Evolutionary conservation across 2,329 filamentous ascomycete genomes (phyloP).

Genomic region (Colletotrichum sublineola): DNA sequence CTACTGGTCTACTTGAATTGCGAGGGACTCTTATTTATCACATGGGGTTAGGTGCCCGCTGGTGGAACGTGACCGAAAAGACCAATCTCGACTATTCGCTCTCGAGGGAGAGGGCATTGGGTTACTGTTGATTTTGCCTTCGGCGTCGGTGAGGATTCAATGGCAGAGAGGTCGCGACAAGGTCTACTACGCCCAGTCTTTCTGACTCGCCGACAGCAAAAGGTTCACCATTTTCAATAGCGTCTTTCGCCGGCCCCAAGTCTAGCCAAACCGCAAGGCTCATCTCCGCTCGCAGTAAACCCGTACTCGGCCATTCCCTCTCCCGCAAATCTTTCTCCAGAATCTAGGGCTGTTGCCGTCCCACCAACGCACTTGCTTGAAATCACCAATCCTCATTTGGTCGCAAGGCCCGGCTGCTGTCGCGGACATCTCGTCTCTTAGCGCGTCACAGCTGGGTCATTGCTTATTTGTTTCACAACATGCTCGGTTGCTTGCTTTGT

Average conservation of each 20-base stretch:
- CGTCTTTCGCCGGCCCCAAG: not conserved
- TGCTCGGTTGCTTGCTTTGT: conserved; percentile 21
- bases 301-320: not conserved
- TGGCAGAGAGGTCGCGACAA: not conserved
- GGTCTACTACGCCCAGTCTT: not conserved
- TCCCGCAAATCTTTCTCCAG: not conserved
- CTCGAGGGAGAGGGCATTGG: too few species aligned
- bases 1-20: too few species aligned
- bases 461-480: conserved; percentile 27
- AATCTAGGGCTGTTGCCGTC: not conserved
- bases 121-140: not conserved
- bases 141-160: too few species aligned
- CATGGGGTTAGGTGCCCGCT: not conserved
- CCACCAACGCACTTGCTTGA: not conserved
- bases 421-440: not conserved
- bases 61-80: not conserved
- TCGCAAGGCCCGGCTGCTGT: not conserved
- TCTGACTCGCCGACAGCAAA: not conserved
- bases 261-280: not conserved
- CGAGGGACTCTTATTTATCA: too few species aligned
- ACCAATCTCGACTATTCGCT: not conserved
- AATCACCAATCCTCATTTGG: not conserved
- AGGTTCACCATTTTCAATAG: not conserved
- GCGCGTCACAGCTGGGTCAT: not conserved
- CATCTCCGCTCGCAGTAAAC: not conserved